phyloP scores from a whole-genome alignment of 768 basidiomycete species.

The Lactarius quietus region DNA sequence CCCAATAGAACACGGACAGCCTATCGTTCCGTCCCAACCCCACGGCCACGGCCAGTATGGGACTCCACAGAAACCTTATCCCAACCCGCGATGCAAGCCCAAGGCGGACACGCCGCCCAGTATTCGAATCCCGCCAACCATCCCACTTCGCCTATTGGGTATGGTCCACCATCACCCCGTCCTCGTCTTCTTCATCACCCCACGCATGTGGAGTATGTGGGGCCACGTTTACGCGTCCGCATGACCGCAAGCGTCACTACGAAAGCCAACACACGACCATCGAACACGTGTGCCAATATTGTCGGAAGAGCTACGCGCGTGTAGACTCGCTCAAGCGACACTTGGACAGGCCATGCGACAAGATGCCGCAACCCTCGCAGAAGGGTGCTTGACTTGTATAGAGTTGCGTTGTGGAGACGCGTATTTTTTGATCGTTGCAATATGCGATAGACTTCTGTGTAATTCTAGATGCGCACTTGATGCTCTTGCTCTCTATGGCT shows the following conservation, averaged over 20 bases:
- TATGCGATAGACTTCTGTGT: conserved; percentile 15
- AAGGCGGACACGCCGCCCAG: conserved; percentile 14
- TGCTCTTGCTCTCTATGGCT: conserved; percentile 2
- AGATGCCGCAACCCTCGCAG: conserved; percentile 30
- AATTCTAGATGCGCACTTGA: conserved; percentile 9
- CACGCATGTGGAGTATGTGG: conserved; percentile 72
- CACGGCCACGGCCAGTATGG: background rate
- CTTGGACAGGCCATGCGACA: conserved; percentile 76
- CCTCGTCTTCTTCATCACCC: conserved; percentile 51
- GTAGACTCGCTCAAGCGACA: conserved; percentile 79
- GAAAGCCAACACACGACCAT: conserved; percentile 70
- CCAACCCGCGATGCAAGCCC: conserved; percentile 17
- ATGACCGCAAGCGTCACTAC: conserved; percentile 78
- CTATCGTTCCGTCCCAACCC: conserved; percentile 24
- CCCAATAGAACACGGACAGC: conserved; percentile 22
- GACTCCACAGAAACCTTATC: conserved; percentile 17
- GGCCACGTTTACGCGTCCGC: conserved; percentile 75
- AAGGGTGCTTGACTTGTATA: conserved; percentile 9
- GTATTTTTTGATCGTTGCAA: conserved; percentile 10
- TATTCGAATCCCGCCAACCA: conserved; percentile 24
- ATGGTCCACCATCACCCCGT: conserved; percentile 28
- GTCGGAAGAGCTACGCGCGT: conserved; percentile 77
- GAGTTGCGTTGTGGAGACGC: conserved; percentile 1
- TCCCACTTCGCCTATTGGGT: conserved; percentile 23
- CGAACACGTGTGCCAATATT: conserved; percentile 66